Evolutionary conservation across 2,329 filamentous ascomycete genomes (phyloP).

Genomic region (Pleurostoma richardsiae): DNA sequence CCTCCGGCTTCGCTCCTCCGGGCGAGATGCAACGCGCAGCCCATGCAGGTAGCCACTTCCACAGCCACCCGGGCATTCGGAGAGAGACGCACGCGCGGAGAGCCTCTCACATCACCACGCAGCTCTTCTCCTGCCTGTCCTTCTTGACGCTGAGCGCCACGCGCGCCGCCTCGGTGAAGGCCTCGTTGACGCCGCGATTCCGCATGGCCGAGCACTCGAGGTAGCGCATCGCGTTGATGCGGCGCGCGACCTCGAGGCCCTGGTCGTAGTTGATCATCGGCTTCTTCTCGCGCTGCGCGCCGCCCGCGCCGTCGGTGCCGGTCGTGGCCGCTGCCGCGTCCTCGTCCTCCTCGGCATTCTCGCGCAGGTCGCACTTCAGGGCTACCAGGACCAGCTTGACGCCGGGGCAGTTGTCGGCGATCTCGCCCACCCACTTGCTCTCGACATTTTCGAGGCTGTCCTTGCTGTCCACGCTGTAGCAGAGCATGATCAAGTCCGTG

Average conservation of each 20-base stretch:
- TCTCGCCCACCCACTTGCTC: conserved; percentile 97
- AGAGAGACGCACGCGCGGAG: neutral
- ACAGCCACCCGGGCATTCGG: conserved; percentile 3
- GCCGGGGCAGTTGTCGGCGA: conserved; percentile 93
- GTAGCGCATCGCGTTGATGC: conserved; percentile 89
- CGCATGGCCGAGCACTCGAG: conserved; percentile 98
- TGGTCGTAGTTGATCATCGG: conserved; percentile 85
- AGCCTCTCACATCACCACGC: conserved; percentile 49
- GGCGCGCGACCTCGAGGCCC: conserved; percentile 83
- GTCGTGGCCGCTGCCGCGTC: conserved; percentile 38
- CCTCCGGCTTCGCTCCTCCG: too few relatives aligned
- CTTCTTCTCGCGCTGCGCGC: conserved; percentile 48
- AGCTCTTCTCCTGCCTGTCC: conserved; percentile 58
- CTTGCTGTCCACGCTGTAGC: conserved; percentile 94
- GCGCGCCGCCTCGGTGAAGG: conserved; percentile 94
- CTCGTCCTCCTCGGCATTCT: conserved; percentile 68
- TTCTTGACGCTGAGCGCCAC: conserved; percentile 76
- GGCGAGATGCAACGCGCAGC: too few relatives aligned
- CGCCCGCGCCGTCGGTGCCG: conserved; percentile 27
- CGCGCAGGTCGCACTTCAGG: conserved; percentile 92
- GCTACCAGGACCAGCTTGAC: conserved; percentile 94
- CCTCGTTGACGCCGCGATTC: conserved; percentile 96
- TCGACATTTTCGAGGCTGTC: conserved; percentile 98
- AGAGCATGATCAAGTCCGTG: conserved; percentile 97
- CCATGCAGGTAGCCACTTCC: neutral